phyloP scores from a whole-genome alignment of 148 eudicot genomes.

The Rhododendron henanense region DNA sequence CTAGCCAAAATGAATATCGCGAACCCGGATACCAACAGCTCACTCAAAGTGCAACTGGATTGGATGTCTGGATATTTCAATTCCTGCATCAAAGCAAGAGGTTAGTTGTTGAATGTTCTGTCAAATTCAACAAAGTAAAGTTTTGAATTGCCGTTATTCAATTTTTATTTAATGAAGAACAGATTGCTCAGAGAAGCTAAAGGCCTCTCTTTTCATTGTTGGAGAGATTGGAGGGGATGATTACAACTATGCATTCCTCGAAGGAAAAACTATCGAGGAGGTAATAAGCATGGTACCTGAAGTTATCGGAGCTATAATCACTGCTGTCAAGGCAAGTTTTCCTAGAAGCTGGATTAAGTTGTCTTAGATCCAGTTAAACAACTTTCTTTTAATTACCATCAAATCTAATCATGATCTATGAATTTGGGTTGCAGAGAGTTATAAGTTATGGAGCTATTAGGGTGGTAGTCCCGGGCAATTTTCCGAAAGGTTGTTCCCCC shows the following conservation, averaged over 20 bases:
- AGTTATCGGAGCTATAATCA: not conserved
- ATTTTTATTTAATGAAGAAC: not conserved
- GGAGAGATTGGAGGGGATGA: slow-evolving; percentile 6
- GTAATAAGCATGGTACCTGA: not conserved
- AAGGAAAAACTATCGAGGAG: not conserved
- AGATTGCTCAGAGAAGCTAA: not conserved
- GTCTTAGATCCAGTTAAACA: too few relatives aligned
- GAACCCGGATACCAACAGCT: not conserved
- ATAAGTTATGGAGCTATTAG: slow-evolving; percentile 19
- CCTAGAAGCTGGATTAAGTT: not conserved
- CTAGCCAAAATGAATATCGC: not conserved
- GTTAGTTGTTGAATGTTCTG: not conserved
- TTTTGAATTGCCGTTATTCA: not conserved
- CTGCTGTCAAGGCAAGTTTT: not conserved
- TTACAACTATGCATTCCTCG: not conserved
- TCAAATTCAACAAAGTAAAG: not conserved
- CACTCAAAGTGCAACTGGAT: not conserved
- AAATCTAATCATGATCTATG: not conserved
- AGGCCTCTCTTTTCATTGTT: not conserved
- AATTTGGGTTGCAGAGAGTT: slow-evolving; percentile 15
- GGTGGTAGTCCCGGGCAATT: slow-evolving; percentile 28
- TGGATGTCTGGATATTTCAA: not conserved
- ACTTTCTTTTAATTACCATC: not conserved
- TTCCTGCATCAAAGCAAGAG: too few relatives aligned
- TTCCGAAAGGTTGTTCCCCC: slow-evolving; percentile 31